A percentile compares a stretch with the other conserved stretches of the same genome.
Conservation (phyloP, 2,329 filamentous ascomycete genomes). For the Lasiodiplodia gonubiensis region DNA sequence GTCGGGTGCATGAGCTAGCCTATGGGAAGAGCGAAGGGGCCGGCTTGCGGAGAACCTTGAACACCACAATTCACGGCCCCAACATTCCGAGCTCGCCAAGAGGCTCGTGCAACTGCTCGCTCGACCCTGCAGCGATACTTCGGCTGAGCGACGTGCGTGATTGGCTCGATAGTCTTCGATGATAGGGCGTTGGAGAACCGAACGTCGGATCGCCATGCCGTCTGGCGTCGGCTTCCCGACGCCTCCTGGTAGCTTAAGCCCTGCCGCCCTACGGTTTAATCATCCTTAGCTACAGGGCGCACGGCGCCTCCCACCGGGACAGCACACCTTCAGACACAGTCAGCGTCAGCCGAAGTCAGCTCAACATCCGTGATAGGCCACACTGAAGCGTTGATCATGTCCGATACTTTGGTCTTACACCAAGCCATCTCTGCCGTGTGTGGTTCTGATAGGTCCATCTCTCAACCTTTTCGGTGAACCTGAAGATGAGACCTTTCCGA, state of each 20-base stretch:
- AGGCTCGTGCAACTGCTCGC: neutral
- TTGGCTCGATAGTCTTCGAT: neutral
- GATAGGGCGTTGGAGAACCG: constrained; percentile 18
- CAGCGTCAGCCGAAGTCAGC: constrained; percentile 6
- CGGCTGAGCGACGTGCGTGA: neutral
- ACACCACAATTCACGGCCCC: constrained; percentile 4
- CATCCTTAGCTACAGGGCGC: constrained; percentile 12
- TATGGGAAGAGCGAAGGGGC: neutral
- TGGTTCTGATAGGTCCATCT: neutral
- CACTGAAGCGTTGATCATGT: neutral
- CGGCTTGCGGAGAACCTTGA: constrained; percentile 15
- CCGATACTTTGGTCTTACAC: neutral
- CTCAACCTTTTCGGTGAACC: neutral
- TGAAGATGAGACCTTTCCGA: constrained; percentile 6
- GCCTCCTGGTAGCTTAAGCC: neutral
- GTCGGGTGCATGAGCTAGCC: neutral
- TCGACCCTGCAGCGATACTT: neutral
- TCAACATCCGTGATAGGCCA: neutral
- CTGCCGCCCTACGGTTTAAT: neutral
- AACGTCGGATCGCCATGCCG: neutral
- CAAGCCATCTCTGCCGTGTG: neutral
- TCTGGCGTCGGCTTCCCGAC: constrained; percentile 6
- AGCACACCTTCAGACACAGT: constrained; percentile 20
- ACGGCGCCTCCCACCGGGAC: constrained; percentile 20
- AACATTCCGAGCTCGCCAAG: constrained; percentile 10